Percentiles rank a stretch among this genome's conserved stretches.
Evolutionary conservation across 306 rosid genomes (phyloP).

Genomic region (Ammopiptanthus mongolicus): DNA sequence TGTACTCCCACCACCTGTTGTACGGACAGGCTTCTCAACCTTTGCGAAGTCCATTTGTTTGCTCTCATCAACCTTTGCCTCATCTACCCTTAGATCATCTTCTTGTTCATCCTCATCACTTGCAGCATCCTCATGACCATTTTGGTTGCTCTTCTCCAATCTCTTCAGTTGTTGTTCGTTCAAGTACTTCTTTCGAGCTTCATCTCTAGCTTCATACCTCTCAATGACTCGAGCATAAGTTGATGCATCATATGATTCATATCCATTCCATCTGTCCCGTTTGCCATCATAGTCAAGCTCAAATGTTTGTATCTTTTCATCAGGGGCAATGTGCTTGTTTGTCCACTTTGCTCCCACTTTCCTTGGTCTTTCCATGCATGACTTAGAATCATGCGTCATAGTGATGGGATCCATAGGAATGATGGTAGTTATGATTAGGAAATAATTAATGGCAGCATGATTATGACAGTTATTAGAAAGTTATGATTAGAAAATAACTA

Average conservation of each 20-base stretch:
- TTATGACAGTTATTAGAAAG: too few species aligned
- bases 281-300: slow-evolving; percentile 65
- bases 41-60: slow-evolving; percentile 62
- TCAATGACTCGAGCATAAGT: slow-evolving; percentile 49
- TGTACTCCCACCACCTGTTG: too few species aligned
- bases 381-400: slow-evolving; percentile 47
- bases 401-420: too few species aligned
- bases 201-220: slow-evolving; percentile 54
- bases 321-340: slow-evolving; percentile 56
- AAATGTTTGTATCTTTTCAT: slow-evolving; percentile 53
- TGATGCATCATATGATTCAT: slow-evolving; percentile 52
- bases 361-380: slow-evolving; percentile 55
- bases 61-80: slow-evolving; percentile 63
- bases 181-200: slow-evolving; percentile 46
- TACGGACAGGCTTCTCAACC: slow-evolving; percentile 61
- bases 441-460: too few species aligned
- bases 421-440: too few species aligned
- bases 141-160: slow-evolving; percentile 45
- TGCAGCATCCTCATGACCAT: slow-evolving; percentile 31
- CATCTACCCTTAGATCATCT: slow-evolving; percentile 49
- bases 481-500: too few species aligned
- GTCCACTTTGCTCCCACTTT: slow-evolving; percentile 53
- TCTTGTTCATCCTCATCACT: slow-evolving; percentile 45
- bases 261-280: slow-evolving; percentile 67
- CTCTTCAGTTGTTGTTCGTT: slow-evolving; percentile 51